phyloP scores from a whole-genome alignment of 1,284 basidiomycete species.

The Quambalaria eucalypti region DNA sequence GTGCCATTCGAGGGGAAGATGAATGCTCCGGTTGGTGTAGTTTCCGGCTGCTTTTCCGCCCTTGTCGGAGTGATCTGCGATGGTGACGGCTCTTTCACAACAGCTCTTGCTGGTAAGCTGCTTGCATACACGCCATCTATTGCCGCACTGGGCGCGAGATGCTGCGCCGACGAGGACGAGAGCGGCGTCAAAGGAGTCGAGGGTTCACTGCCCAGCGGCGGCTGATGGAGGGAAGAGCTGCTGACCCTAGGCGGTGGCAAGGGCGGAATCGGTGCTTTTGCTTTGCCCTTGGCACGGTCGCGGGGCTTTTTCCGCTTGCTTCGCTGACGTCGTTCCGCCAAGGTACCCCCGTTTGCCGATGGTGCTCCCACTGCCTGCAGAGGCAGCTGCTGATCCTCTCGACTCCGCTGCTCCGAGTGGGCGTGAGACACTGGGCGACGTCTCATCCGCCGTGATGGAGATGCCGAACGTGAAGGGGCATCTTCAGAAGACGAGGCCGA shows the following conservation, averaged over 20 bases:
- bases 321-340: background rate
- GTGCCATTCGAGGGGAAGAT: background rate
- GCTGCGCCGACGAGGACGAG: background rate
- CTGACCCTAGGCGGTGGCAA: slow-evolving; percentile 7
- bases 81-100: background rate
- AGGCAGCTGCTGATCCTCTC: background rate
- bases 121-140: background rate
- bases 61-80: background rate
- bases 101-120: background rate
- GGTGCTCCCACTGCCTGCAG: background rate
- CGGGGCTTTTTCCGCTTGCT: slow-evolving; percentile 1
- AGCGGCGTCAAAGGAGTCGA: background rate
- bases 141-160: background rate
- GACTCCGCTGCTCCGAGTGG: background rate
- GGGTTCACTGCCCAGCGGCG: background rate
- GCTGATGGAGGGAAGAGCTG: background rate
- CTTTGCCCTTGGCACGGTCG: slow-evolving; percentile 1
- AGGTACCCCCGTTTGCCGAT: background rate
- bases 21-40: too few relatives aligned
- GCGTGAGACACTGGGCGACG: too few relatives aligned
- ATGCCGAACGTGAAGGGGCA: too few relatives aligned
- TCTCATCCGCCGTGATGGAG: too few relatives aligned
- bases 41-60: too few relatives aligned
- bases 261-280: slow-evolving; percentile 2
- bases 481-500: too few relatives aligned